Base-by-base conservation (phyloP, 139 green algal species). In the Closterium sp. region DNA sequence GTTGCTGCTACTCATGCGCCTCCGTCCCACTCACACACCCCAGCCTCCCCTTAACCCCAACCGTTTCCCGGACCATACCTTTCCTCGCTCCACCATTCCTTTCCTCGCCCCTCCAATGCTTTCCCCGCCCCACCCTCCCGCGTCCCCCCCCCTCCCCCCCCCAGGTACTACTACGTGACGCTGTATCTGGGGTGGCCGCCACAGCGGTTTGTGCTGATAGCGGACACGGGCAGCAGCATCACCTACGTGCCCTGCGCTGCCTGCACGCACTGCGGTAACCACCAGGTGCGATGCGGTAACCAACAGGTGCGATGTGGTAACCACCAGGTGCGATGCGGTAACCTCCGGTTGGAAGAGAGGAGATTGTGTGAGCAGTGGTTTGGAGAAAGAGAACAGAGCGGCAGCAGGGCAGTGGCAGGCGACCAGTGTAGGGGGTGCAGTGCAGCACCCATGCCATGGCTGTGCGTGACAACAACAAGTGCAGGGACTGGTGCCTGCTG, bases 161-260 rank as follows among this genome's bases (percentile, higher is more conserved):
- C 28, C 92, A 94, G 92, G 89, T 99, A 99, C 93, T 99, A 98
- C 73, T 98, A 98, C 89, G 96, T 96, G 0, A 96, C 92, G 0
- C 29, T 99, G 10, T 89, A 92, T 24, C 87, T 99, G 27, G 98
- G 98, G 17, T 98, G 96, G 0, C 98, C 97, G 0, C 88, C 96
- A 1, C 93, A 95, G 22, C 90, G 91, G 2, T 99, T 98, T 92
- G 94, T 94, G 3, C 95, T 99, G 5, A 99, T 99, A 90, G 97
- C 99, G 13, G 98, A 99, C 96, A 99, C 98, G 1, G 98, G 98
- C 45, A 97, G 95, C 94, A 98, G 97, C 0, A 97, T 99, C 79
- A 98, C 97, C 0, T 99, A 99, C 95, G 96, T 99, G 22, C 97
- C 98, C 0, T 99, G 98, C 94, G 91, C 95, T 13, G 95, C 89